Percentiles rank a stretch among this genome's conserved stretches.
phyloP scores from a whole-genome alignment of 768 basidiomycete species.

The Leccinum disarticulatum region DNA sequence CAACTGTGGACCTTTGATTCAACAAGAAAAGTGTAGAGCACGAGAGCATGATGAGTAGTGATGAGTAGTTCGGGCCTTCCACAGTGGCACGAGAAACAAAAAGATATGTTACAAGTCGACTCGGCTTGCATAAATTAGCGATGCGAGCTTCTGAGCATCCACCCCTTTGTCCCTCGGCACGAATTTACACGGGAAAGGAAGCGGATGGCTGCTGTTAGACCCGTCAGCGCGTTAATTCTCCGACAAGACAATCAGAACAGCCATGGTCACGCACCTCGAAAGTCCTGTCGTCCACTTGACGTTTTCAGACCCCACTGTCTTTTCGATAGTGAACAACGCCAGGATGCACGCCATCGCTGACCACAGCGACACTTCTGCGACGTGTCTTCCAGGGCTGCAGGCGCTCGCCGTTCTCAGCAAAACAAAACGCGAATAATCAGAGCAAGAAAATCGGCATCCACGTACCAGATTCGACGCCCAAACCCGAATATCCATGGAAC shows the following conservation, averaged over 20 bases:
- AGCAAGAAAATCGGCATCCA: neutral
- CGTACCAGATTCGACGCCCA: neutral
- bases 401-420: neutral
- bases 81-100: neutral
- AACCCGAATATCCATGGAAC: neutral
- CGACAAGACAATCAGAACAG: neutral
- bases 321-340: neutral
- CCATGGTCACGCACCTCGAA: neutral
- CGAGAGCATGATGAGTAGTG: neutral
- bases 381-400: neutral
- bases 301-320: neutral
- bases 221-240: neutral
- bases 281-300: neutral
- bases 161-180: conserved; percentile 1
- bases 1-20: neutral
- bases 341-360: neutral
- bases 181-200: neutral
- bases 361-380: neutral
- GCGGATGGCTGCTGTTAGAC: neutral
- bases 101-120: conserved; percentile 1
- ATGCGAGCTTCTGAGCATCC: conserved; percentile 14
- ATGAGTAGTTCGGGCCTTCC: neutral
- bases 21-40: neutral
- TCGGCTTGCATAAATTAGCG: conserved; percentile 11
- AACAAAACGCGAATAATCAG: neutral